phyloP scores from a whole-genome alignment of 192 early-diverging fungal species.

The Coemansia asiatica region DNA sequence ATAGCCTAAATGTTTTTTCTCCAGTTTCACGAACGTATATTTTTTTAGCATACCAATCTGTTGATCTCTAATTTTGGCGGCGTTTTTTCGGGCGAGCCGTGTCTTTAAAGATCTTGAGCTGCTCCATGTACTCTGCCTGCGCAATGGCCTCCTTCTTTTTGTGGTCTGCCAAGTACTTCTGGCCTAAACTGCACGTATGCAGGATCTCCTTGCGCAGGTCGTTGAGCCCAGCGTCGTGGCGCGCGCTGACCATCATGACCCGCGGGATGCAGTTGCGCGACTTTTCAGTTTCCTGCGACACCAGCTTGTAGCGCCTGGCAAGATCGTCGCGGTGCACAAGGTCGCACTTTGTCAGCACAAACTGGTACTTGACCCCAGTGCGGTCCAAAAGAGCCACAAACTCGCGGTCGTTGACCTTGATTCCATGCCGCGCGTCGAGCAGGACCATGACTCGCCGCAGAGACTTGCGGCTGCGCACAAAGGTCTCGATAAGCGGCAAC shows the following conservation, averaged over 20 bases:
- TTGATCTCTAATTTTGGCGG: too few species aligned
- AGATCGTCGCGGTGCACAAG: slow-evolving; percentile 62
- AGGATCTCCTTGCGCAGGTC: slow-evolving; percentile 71
- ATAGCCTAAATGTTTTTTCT: too few species aligned
- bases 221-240: slow-evolving; percentile 61
- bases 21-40: too few species aligned
- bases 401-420: slow-evolving; percentile 51
- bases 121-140: slow-evolving; percentile 39
- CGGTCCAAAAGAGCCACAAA: slow-evolving; percentile 46
- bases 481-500: slow-evolving; percentile 69
- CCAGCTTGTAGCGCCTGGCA: slow-evolving; percentile 60
- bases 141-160: slow-evolving; percentile 47
- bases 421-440: slow-evolving; percentile 75
- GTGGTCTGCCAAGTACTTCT: slow-evolving; percentile 51
- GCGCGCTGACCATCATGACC: slow-evolving; percentile 67
- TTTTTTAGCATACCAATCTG: too few species aligned
- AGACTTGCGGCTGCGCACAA: slow-evolving; percentile 57
- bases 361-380: slow-evolving; percentile 46
- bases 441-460: slow-evolving; percentile 69
- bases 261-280: slow-evolving; percentile 45
- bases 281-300: slow-evolving; percentile 47
- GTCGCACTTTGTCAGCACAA: slow-evolving; percentile 72
- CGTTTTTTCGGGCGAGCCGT: slow-evolving; percentile 30
- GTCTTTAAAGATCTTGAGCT: slow-evolving; percentile 46
- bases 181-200: slow-evolving; percentile 52